Conservation (phyloP, 352 stramenopile species). For the Detonula confervacea region DNA sequence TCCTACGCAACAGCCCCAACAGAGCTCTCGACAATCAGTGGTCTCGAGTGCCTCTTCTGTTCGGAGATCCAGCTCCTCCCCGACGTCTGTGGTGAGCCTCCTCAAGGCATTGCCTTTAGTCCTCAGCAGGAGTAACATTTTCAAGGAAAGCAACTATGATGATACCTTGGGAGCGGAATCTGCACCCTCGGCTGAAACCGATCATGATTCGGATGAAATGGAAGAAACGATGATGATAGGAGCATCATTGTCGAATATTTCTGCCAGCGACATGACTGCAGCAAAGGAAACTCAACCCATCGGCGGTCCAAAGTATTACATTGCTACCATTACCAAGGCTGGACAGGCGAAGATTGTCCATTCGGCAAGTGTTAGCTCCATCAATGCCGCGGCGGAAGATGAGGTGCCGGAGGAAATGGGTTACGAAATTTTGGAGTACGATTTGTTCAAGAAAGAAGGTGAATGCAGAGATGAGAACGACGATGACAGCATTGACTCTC, state of each 20-base stretch:
- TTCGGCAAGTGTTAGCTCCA: constrained; percentile 9
- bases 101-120: too few relatives aligned
- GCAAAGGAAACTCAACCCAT: constrained; percentile 1
- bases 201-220: too few relatives aligned
- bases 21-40: too few relatives aligned
- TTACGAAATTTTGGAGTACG: constrained; percentile 8
- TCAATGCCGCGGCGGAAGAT: not conserved
- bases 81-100: too few relatives aligned
- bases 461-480: not conserved
- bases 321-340: not conserved
- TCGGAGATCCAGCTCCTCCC: too few relatives aligned
- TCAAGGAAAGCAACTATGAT: too few relatives aligned
- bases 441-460: not conserved
- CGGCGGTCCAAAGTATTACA: constrained; percentile 17
- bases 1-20: too few relatives aligned
- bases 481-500: not conserved
- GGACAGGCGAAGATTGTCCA: constrained; percentile 13
- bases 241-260: constrained; percentile 1
- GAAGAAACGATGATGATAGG: constrained; percentile 4
- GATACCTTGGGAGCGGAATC: too few relatives aligned
- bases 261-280: not conserved
- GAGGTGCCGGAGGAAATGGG: not conserved
- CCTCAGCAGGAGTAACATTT: too few relatives aligned
- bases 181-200: too few relatives aligned
- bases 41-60: too few relatives aligned